Evolutionary conservation across 257 asterid species (phyloP), one percentile per base, ranked within the genome.

Genomic region (Solanum verrucosum): DNA sequence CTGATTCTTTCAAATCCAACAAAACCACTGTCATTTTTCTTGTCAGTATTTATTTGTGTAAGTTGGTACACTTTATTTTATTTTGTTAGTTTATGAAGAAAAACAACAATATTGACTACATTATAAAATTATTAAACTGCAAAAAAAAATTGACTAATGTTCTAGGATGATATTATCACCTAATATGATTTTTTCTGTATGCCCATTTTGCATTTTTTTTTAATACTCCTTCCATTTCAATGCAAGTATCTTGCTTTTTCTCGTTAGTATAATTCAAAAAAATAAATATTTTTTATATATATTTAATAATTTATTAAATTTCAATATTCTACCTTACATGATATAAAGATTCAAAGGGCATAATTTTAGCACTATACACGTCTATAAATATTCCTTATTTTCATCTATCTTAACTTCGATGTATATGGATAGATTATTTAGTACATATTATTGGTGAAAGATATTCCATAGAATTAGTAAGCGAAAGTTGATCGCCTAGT

Each of bases 351-450:
- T 63, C 18, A 65, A 65, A n/a, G 16, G 33, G 29, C 16, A n/a
- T 63, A 63, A n/a, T 25, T 67, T 67, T 67, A 27, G 34, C 74
- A 67, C 34, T 67, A 67, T 12, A 12, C 34, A 12, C 9, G 13
- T 67, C 18, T 67, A 2, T 67, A 27, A 67, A 25, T 11, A 25
- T 68, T 68, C 7, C 10, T 68, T 65, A 23, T 23, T 65, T 1
- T n/a, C 7, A 25, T 65, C 0, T 4, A 0, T 65, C 9, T 5
- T 65, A 65, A 29, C 31, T 0, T 65, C 3, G 4, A 11, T 60
- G 0, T 0, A 13, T 46, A 52, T 18, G 2, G 29, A 1, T 11
- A 27, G 6, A 6, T 65, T 11, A 25, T 0, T 12, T 65, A 1
- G 6, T 65, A 65, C 14, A 1, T 65, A 9, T 65, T n/a, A 4